These are phyloP conservation scores for Ogataea chonburiensis DNA, from an alignment of 805 yeast species.

Conservation along the genomic window DNA sequence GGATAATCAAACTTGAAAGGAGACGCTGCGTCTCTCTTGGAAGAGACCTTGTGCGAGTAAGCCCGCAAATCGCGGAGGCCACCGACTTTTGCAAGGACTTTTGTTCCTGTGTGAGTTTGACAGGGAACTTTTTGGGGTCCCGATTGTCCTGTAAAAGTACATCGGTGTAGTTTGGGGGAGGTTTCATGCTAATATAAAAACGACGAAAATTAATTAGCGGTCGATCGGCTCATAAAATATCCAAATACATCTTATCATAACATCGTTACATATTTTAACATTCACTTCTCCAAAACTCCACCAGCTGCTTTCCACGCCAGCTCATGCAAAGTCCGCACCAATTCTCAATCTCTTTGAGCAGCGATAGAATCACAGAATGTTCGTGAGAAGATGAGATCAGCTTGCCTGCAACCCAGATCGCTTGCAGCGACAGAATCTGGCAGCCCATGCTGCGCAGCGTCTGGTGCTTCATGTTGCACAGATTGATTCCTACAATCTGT, in stretches of 20 bases:
- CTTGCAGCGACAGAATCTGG: slow-evolving; percentile 23
- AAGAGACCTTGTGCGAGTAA: slow-evolving; percentile 4
- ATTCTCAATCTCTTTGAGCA: slow-evolving; percentile 25
- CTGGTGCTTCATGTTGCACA: slow-evolving; percentile 20
- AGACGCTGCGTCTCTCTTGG: slow-evolving; percentile 21
- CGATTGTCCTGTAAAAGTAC: slow-evolving; percentile 28
- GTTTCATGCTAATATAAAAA: slow-evolving; percentile 21
- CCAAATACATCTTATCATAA: slow-evolving; percentile 4
- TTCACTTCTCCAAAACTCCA: slow-evolving; percentile 30
- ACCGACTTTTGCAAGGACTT: slow-evolving; percentile 23
- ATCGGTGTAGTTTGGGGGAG: slow-evolving; percentile 26
- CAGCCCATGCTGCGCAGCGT: slow-evolving; percentile 21
- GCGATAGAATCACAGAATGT: slow-evolving; percentile 23
- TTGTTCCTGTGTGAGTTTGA: slow-evolving; percentile 28
- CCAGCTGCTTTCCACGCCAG: slow-evolving; percentile 25
- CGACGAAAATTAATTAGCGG: slow-evolving; percentile 1
- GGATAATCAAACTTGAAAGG: slow-evolving; percentile 23
- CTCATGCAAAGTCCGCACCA: slow-evolving; percentile 25
- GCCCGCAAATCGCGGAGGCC: slow-evolving; percentile 12
- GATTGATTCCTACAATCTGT: slow-evolving; percentile 36
- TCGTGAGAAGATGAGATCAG: slow-evolving; percentile 27
- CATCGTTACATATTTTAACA: slow-evolving; percentile 17
- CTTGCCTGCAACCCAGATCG: slow-evolving; percentile 29
- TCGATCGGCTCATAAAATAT: slow-evolving; percentile 3
- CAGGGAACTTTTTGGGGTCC: slow-evolving; percentile 24